phyloP scores from a whole-genome alignment of 225 moss, liverwort and hornwort genomes.

The Marchantia paleacea region DNA sequence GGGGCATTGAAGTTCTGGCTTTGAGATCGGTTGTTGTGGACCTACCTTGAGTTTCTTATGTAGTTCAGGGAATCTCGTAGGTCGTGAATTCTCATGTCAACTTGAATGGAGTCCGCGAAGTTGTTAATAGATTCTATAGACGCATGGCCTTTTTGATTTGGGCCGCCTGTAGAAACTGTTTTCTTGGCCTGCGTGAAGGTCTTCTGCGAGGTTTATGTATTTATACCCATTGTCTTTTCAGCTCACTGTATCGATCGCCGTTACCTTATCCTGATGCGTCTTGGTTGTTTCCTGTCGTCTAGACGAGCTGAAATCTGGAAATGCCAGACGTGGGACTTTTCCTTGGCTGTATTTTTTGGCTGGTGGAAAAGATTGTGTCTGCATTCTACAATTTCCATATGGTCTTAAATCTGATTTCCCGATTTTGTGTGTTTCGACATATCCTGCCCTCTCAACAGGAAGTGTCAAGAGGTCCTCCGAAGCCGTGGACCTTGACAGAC shows the following conservation, averaged over 20 bases:
- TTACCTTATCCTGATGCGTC: too few species aligned
- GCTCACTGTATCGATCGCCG: too few species aligned
- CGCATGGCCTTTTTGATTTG: too few species aligned
- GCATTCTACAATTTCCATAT: background rate
- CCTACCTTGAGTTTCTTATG: too few species aligned
- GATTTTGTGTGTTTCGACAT: background rate
- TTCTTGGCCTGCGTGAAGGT: background rate
- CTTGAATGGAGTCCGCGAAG: too few species aligned
- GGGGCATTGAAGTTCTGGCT: too few species aligned
- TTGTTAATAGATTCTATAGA: too few species aligned
- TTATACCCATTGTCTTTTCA: background rate
- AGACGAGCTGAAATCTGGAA: too few species aligned
- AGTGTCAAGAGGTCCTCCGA: constrained; percentile 41
- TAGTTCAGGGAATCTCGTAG: too few species aligned
- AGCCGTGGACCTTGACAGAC: constrained; percentile 49
- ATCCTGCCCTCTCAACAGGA: constrained; percentile 24
- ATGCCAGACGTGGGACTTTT: background rate
- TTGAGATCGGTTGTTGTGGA: too few species aligned
- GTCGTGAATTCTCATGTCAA: too few species aligned
- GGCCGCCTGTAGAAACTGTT: background rate
- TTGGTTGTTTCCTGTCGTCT: too few species aligned
- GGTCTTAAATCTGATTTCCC: background rate
- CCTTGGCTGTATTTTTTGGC: background rate
- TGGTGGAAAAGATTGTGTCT: background rate
- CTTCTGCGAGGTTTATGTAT: background rate